phyloP scores from a whole-genome alignment of 2,329 filamentous ascomycete genomes.

The Beauveria caledonica region DNA sequence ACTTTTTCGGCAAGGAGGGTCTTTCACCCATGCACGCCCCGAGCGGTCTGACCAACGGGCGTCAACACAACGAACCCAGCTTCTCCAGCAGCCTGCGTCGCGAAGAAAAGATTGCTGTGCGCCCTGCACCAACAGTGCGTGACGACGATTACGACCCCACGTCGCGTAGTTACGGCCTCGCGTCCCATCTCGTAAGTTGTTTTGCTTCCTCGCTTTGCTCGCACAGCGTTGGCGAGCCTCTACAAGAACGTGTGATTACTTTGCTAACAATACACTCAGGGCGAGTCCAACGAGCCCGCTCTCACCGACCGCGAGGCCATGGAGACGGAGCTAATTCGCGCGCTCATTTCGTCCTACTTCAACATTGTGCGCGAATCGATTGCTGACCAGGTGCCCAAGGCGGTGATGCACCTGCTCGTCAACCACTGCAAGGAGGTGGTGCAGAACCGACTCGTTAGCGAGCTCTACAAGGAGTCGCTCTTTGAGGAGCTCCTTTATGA shows the following conservation, averaged over 20 bases:
- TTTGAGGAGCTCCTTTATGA: constrained; percentile 95
- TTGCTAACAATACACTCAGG: constrained; percentile 29
- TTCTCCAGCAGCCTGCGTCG: constrained; percentile 78
- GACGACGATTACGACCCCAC: constrained; percentile 37
- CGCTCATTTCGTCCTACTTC: constrained; percentile 96
- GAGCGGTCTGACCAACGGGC: constrained; percentile 23
- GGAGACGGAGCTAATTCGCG: constrained; percentile 94
- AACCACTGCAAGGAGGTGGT: constrained; percentile 98
- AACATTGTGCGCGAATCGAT: constrained; percentile 99
- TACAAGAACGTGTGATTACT: not conserved
- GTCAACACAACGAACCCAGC: constrained; percentile 73
- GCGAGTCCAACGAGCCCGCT: constrained; percentile 64
- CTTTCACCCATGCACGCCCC: constrained; percentile 33
- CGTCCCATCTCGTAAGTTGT: constrained; percentile 51
- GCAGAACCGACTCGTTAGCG: constrained; percentile 91
- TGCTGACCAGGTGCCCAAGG: constrained; percentile 96
- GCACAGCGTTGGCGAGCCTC: too few species aligned
- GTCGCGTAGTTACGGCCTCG: constrained; percentile 31
- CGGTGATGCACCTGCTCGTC: constrained; percentile 96
- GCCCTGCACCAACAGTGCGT: constrained; percentile 33
- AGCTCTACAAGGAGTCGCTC: constrained; percentile 84
- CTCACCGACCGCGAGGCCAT: constrained; percentile 93
- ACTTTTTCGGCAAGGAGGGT: constrained; percentile 97
- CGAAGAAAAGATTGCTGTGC: constrained; percentile 49
- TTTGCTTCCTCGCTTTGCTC: constrained; percentile 9